phyloP scores from a whole-genome alignment of 2,329 filamentous ascomycete genomes.

The Penicillium occitanis region DNA sequence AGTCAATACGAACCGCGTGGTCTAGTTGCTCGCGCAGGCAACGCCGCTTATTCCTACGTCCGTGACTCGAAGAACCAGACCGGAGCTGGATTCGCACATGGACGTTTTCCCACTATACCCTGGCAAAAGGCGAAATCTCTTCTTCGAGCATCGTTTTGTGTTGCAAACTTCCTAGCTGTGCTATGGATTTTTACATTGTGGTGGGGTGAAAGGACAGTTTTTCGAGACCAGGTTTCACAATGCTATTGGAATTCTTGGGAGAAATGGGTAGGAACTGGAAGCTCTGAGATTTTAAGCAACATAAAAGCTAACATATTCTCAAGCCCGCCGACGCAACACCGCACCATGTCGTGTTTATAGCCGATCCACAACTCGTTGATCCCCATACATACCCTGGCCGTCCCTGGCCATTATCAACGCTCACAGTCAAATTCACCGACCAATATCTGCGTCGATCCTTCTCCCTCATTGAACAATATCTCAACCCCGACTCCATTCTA shows the following conservation, averaged over 20 bases:
- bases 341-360: slow-evolving; percentile 79
- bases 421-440: slow-evolving; percentile 75
- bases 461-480: slow-evolving; percentile 67
- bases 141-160: slow-evolving; percentile 29
- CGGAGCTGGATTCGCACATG: slow-evolving; percentile 18
- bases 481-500: slow-evolving; percentile 83
- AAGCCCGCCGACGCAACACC: slow-evolving; percentile 76
- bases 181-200: slow-evolving; percentile 77
- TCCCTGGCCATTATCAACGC: slow-evolving; percentile 66
- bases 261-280: slow-evolving; percentile 66
- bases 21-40: slow-evolving; percentile 22
- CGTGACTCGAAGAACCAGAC: slow-evolving; percentile 27
- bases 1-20: slow-evolving; percentile 20
- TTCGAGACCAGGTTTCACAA: slow-evolving; percentile 65
- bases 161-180: slow-evolving; percentile 66
- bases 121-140: slow-evolving; percentile 23
- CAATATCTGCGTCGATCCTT: slow-evolving; percentile 86
- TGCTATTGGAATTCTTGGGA: slow-evolving; percentile 91
- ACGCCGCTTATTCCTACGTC: slow-evolving; percentile 26
- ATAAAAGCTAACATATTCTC: slow-evolving; percentile 19
- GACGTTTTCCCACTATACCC: slow-evolving; percentile 20
- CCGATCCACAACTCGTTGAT: slow-evolving; percentile 89
- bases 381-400: slow-evolving; percentile 92
- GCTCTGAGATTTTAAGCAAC: neutral
- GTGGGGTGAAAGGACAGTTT: slow-evolving; percentile 82